Conservation (phyloP, 108 stramenopile species). For the Cyclostephanos invisitatus region DNA sequence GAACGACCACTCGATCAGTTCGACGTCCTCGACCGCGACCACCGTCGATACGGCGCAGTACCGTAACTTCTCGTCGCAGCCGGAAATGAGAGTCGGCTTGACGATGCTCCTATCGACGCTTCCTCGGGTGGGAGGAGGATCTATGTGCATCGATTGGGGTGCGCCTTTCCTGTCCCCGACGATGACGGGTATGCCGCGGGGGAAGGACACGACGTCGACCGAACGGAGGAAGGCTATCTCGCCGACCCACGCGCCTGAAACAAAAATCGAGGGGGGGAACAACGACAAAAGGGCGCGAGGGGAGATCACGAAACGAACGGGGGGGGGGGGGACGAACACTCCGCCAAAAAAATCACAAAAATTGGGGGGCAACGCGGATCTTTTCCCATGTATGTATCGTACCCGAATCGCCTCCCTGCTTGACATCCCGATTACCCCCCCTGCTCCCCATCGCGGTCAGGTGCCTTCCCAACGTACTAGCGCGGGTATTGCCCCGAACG, state of each 20-base stretch:
- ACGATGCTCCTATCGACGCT: neutral
- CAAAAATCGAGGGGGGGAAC: too few relatives aligned
- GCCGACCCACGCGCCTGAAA: constrained; percentile 72
- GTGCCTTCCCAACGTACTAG: constrained; percentile 57
- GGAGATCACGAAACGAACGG: too few relatives aligned
- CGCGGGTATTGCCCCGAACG: constrained; percentile 64
- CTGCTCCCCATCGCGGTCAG: constrained; percentile 66
- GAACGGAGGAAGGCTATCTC: constrained; percentile 81
- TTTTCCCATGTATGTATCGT: too few relatives aligned
- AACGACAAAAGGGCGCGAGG: too few relatives aligned
- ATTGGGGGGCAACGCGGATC: too few relatives aligned
- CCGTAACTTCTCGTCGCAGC: neutral
- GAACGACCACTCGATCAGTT: constrained; percentile 70
- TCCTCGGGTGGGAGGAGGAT: constrained; percentile 3
- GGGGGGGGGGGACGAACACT: too few relatives aligned
- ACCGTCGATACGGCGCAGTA: constrained; percentile 60
- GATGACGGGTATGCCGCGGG: too few relatives aligned
- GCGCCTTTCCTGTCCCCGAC: constrained; percentile 46
- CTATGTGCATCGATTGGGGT: constrained; percentile 21
- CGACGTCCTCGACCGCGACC: constrained; percentile 63
- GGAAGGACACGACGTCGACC: constrained; percentile 14
- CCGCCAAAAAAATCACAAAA: too few relatives aligned
- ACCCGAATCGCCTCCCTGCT: constrained; percentile 68
- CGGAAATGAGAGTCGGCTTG: neutral
- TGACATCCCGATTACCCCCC: constrained; percentile 41